Evolutionary conservation across 257 asterid species (phyloP), one percentile per base, ranked within the genome.

Genomic region (Rehmannia glutinosa): DNA sequence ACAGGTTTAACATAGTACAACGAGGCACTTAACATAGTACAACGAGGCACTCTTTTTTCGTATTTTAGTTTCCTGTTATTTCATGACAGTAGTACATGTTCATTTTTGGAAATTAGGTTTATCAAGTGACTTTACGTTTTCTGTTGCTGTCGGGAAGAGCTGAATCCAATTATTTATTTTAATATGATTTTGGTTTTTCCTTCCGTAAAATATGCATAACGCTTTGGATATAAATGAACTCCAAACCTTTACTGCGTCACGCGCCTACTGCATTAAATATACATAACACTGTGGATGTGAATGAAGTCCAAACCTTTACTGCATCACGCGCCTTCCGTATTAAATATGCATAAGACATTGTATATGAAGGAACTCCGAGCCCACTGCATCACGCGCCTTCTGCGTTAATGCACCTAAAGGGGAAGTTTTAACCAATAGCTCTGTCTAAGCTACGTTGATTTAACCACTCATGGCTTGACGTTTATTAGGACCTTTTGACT

Each of bases 71-170:
- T 5, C 33, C 33, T 28, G 33, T 28, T 28, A 28, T 28, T 2
- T 28, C 33, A 28, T 2, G 33, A 28, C 33, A 5, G 3, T 28
- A 28, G 2, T 5, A 28, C 33, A 28, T n/a, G n/a, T n/a, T n/a
- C 78, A 80, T 21, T 12, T 56, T 62, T 35, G 32, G 50, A 52
- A 47, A 2, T 35, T 2, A 35, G 64, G 38, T 39, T 53, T 12
- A 42, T 38, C 70, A 25, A 36, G 21, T 59, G 59, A 71, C 64
- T 30, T 43, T 38, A 21, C 25, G 42, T 50, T 19, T 69, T 51
- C 45, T 23, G 57, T 28, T 20, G 45, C 5, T 73, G 74, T 45
- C 50, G 74, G 77, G 75, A 3, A 65, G 64, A 66, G 43, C 16
- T 19, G 42, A 56, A 6, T 56, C 73, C 51, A 72, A 51, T 28